Evolutionary conservation across 2,329 filamentous ascomycete species (phyloP).

Genomic region (Neofusicoccum laricinum): DNA sequence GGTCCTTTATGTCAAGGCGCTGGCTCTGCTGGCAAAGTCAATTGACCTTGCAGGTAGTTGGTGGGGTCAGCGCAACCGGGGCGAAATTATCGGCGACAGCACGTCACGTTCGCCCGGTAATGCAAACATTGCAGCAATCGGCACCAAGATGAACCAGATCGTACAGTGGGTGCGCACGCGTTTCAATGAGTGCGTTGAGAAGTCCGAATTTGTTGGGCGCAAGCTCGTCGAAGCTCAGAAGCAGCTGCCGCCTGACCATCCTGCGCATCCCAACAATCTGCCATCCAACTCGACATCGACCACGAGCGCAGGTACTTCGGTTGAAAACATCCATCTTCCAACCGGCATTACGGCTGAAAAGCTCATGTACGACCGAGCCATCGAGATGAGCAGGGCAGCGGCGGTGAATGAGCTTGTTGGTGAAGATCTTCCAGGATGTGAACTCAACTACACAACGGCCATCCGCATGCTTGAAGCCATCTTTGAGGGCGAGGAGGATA

Average conservation of each 20-base stretch:
- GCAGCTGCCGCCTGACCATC: slow-evolving; percentile 78
- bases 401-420: slow-evolving; percentile 95
- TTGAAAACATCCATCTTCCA: slow-evolving; percentile 78
- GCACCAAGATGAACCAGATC: slow-evolving; percentile 79
- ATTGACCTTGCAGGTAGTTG: slow-evolving; percentile 93
- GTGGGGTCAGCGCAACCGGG: slow-evolving; percentile 79
- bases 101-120: slow-evolving; percentile 26
- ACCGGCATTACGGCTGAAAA: slow-evolving; percentile 92
- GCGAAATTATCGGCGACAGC: slow-evolving; percentile 51
- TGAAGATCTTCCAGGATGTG: slow-evolving; percentile 81
- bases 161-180: slow-evolving; percentile 93
- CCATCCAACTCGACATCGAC: slow-evolving; percentile 57
- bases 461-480: slow-evolving; percentile 95
- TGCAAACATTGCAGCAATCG: slow-evolving; percentile 43
- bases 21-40: slow-evolving; percentile 84
- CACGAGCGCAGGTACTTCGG: slow-evolving; percentile 56
- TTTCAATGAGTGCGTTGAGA: slow-evolving; percentile 96
- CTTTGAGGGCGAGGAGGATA: slow-evolving; percentile 71
- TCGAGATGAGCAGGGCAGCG: slow-evolving; percentile 93
- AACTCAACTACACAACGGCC: slow-evolving; percentile 89
- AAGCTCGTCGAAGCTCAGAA: slow-evolving; percentile 85
- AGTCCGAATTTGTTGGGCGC: slow-evolving; percentile 88
- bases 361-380: slow-evolving; percentile 93
- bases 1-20: slow-evolving; percentile 92
- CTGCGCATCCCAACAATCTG: slow-evolving; percentile 79